Conservation (phyloP, 768 basidiomycete species). For the Filobasidium wieringae region DNA sequence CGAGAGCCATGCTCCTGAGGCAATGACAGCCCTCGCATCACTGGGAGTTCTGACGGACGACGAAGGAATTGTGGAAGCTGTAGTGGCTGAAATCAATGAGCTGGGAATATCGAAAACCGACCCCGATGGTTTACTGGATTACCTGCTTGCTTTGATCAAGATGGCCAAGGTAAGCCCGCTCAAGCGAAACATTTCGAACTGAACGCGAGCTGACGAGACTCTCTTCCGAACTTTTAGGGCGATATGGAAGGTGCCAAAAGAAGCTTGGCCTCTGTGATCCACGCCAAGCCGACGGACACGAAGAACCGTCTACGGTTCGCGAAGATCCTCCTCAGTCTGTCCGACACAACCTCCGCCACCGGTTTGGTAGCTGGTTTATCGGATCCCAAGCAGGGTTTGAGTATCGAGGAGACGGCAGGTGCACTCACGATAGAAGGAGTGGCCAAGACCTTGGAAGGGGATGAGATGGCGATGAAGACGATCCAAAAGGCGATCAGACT, state of each 20-base stretch:
- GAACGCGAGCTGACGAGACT: neutral
- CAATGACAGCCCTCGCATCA: slow-evolving; percentile 73
- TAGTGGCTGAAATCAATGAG: slow-evolving; percentile 66
- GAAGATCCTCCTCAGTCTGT: neutral
- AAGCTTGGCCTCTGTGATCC: neutral
- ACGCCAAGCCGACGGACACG: neutral
- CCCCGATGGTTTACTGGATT: neutral
- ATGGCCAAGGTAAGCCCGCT: neutral
- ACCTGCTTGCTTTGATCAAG: neutral
- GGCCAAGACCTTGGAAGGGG: neutral
- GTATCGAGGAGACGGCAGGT: neutral
- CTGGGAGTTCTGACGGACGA: slow-evolving; percentile 67
- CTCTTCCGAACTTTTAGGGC: neutral
- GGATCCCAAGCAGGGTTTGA: neutral
- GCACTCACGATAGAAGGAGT: too few relatives aligned
- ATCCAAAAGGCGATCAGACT: slow-evolving; percentile 4
- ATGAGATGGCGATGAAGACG: neutral
- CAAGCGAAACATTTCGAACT: neutral
- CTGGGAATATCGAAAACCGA: neutral
- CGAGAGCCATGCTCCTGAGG: slow-evolving; percentile 66
- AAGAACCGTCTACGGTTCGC: neutral
- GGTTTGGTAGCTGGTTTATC: neutral
- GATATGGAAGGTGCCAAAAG: neutral
- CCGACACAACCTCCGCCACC: neutral
- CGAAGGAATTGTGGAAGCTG: slow-evolving; percentile 68